Base-by-base conservation (phyloP, 2,329 filamentous ascomycete species). In the Colletotrichum tanaceti region DNA sequence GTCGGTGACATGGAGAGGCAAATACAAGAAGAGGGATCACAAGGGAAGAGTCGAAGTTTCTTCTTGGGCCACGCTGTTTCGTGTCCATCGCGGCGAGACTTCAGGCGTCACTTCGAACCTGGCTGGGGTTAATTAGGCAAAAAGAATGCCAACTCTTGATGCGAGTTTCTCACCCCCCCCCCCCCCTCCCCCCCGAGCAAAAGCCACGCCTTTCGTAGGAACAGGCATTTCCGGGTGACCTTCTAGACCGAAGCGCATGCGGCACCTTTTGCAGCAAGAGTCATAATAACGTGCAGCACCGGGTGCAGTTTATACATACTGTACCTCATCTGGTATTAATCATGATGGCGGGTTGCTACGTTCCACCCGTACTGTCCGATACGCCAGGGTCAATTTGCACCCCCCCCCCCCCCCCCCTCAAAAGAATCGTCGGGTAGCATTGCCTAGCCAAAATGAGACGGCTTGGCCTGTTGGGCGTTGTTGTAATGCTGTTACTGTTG, bases 271-370 rank as follows among this genome's bases (percentile, higher is more conserved):
- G 4, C 46, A 39, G 50, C 35, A 59, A 65, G 59, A 44, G 35
- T 49, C 20, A 32, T 47, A 54, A 68, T 58, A 47, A 35, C 53
- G 61, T 11, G n/a, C 24, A 13, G n/a, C 5, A 28, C 20, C 50
- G 16, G 20, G 39, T 5, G 35, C 16, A 49, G 39, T 55, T n/a
- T n/a, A n/a, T n/a, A n/a, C n/a, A n/a, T n/a, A n/a, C n/a, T n/a
- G 54, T 22, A 44, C 49, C 20, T 65, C 49, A 68, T 68, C 43
- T 59, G 9, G 49, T 38, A 41, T n/a, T n/a, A n/a, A 43, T 24
- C n/a, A n/a, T 13, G 24, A 55, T 57, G 38, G 61, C 43, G 44
- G 46, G 49, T 38, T 35, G 14, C 41, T 59, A 22, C 53, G 20
- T 41, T 22, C 24, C 24, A 32, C 22, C n/a, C 50, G 20, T 38